Evolutionary conservation across 805 yeast species (phyloP), one percentile per base, ranked within the genome.

Genomic region (Vanderwaltozyma tropicalis): DNA sequence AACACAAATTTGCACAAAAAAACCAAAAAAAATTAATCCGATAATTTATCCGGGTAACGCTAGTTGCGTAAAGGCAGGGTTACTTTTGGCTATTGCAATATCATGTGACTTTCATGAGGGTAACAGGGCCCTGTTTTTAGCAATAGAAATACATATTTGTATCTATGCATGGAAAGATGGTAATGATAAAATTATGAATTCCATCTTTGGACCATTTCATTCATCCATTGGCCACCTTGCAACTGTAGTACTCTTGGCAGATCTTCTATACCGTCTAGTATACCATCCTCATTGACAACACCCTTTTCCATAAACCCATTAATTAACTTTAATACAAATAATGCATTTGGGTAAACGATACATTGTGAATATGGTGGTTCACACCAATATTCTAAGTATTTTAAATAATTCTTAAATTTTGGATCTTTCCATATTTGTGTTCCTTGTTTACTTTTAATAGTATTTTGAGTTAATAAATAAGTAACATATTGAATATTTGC

Each of bases 401-500:
- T 69, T 43, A 89, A 63, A 53, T 89, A 89, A 42, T 76, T 74
- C 24, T 86, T 64, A 48, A 89, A 88, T 36, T 72, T 71, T 2
- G 55, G 55, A 21, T 71, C 76, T 50, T 82, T 80, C 48, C 80
- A 79, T 11, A 88, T 65, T 26, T 30, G 41, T 3, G 35, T 27
- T 7, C 30, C 27, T 28, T 37, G 25, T 10, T 36, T 21, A 12
- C 20, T 21, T 11, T 32, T 37, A 5, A 31, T 16, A 11, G 35
- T 37, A 30, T 78, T 82, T 59, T 88, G 96, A 2, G 96, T 95
- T 17, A 55, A 44, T 19, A 89, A 67, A 51, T 76, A 87, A 46
- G 85, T 79, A 39, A 89, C 69, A 54, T 88, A 89, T 57, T 81
- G 95, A 32, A 89, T 77, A 58, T 89, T 92, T 2, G 95, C 85